Base-by-base conservation (phyloP, 768 basidiomycete species). In the Sistotremastrum suecicum region DNA sequence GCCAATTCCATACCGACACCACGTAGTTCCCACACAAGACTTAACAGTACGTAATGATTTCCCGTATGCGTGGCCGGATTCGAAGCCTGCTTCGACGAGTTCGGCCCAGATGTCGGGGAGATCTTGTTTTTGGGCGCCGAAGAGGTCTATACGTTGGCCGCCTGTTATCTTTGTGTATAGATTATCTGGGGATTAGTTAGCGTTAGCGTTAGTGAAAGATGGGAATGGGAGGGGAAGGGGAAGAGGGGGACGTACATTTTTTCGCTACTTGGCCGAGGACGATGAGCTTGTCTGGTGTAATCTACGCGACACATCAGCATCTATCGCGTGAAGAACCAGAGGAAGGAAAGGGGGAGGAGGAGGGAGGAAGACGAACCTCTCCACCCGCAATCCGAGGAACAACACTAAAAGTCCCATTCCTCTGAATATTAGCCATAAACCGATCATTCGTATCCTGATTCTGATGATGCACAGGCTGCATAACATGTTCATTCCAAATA, bases 1-100 rank as follows among this genome's bases (percentile, higher is more conserved):
- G 5, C 81, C 80, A 6, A 83, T 65, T 2, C 82, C 83, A 51
- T 74, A 84, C 8, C 80, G 72, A 53, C 78, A 81, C 78, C 72
- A 80, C 9, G 66, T 72, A 1, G 74, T 75, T n/a, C 81, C 80
- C 41, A 86, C 82, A 53, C 83, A 84, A 0, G 74, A 76, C 60
- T 86, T 84, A 43, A 86, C 80, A 0, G 81, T 82, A n/a, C 82
- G 67, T 35, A 5, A 33, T 12, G 12, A 32, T 53, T 74, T 74
- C 49, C 80, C 82, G 55, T 84, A 84, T 0, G 78, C 83, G 54
- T 83, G 81, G 1, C 83, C 82, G 35, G 77, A 80, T 59, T 84
- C 80, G 51, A 86, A 80, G 5, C 82, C 82, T 3, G 77, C 79
- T 4, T 63, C 59, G 46, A 72, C 65, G 5, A 83, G 70, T 52